Evolutionary conservation across 2,329 filamentous ascomycete species (phyloP), one percentile per base, ranked within the genome.

Genomic region (Metarhizium sp.): DNA sequence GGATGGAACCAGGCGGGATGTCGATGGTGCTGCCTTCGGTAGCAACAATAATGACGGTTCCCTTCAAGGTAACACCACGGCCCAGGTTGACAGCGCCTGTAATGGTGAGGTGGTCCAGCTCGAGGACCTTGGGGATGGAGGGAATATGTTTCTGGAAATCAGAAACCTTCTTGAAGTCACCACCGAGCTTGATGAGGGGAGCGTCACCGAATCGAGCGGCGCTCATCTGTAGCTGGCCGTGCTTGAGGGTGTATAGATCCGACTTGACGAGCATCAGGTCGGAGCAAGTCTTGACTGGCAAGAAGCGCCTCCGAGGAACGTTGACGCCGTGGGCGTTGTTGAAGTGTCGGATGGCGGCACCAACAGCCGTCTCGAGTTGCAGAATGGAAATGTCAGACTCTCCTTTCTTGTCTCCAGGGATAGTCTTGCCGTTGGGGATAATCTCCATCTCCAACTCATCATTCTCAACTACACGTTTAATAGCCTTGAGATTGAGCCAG

Each of bases 211-310:
- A 97, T 64, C 94, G 90, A 79, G 86, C 92, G 63, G 91, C 86
- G 81, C 95, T 95, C 78, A 99, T 95, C 71, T 96, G 84, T 62
- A 99, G 85, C 80, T 97, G 92, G 63, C 94, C 94, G 78, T 99
- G 94, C 85, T 96, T 94, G 65, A 99, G 85, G 10, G 91, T 95
- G 85, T 99, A 99, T 59, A 99, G 84, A 70, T 99, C 94, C 30
- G 94, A 97, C 84, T 99, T 99, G 83, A 99, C 94, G 59, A 99
- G 87, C 91, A 99, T 95, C 62, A 99, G 82, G 72, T 99, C 94
- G 54, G 94, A 99, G 84, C 92, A 99, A 25, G 94, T 99, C 89
- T 99, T 99, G 80, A 99, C 94, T 59, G 94, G 94, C 79, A 99
- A 83, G 89, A 99, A 99, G 64, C 94, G 92, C 67, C 91, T 86